Conservation (phyloP, 1,139 yeast species). For the Candida tropicalis region DNA sequence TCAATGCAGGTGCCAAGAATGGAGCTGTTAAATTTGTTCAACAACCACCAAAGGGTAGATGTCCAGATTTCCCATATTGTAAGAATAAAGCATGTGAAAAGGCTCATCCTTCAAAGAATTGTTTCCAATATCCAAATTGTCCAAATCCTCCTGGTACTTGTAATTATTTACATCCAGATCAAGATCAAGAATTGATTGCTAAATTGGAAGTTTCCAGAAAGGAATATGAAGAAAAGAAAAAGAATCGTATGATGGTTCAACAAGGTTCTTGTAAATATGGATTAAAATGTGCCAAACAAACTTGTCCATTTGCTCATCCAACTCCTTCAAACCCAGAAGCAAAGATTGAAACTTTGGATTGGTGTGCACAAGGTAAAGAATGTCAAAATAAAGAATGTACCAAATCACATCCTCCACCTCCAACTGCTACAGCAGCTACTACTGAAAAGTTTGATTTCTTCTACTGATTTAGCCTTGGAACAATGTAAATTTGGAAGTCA, state of each 20-base stretch:
- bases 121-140: conserved; percentile 80
- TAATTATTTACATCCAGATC: conserved; percentile 79
- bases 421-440: conserved; percentile 22
- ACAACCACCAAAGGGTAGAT: conserved; percentile 63
- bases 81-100: conserved; percentile 64
- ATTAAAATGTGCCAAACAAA: conserved; percentile 68
- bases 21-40: conserved; percentile 24
- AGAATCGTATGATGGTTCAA: conserved; percentile 19
- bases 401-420: conserved; percentile 81
- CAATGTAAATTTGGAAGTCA: conserved; percentile 78
- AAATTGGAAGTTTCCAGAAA: conserved; percentile 63
- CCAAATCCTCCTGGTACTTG: conserved; percentile 82
- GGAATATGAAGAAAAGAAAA: conserved; percentile 48
- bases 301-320: conserved; percentile 90
- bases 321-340: conserved; percentile 81
- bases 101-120: conserved; percentile 78
- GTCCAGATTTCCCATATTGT: conserved; percentile 81
- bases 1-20: conserved; percentile 21
- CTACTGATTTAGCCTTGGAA: conserved; percentile 59
- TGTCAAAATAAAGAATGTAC: conserved; percentile 65
- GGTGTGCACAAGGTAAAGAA: conserved; percentile 74
- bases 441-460: conserved; percentile 29
- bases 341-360: conserved; percentile 64
- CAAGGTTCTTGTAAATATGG: conserved; percentile 71
- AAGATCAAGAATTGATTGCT: conserved; percentile 72